phyloP scores from a whole-genome alignment of 2,329 filamentous ascomycete genomes.

The Colletotrichum theobromicola region DNA sequence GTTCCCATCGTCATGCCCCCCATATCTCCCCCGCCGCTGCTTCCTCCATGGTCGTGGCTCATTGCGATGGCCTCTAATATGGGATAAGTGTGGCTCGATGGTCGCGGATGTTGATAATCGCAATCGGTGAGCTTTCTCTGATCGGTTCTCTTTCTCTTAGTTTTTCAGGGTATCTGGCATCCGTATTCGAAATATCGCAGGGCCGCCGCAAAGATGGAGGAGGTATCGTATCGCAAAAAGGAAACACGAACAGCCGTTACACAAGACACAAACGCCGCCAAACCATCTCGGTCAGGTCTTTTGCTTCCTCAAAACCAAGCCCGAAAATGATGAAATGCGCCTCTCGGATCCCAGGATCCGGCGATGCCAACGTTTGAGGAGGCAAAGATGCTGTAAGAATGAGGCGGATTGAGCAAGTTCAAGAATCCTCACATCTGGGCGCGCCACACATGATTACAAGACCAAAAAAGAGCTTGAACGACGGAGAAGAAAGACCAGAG shows the following conservation, averaged over 20 bases:
- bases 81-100: background rate
- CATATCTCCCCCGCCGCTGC: background rate
- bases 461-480: background rate
- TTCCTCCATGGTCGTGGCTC: conserved; percentile 25
- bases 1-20: conserved; percentile 33
- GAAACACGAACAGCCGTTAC: background rate
- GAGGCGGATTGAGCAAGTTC: conserved; percentile 26
- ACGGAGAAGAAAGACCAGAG: background rate
- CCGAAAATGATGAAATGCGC: background rate
- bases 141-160: rapidly evolving
- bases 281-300: background rate
- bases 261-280: background rate
- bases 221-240: background rate
- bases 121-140: rapidly evolving
- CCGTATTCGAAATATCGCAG: background rate
- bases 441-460: background rate
- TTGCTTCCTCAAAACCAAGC: background rate
- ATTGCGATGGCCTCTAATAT: background rate
- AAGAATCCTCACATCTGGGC: conserved; percentile 5
- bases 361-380: background rate
- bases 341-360: background rate
- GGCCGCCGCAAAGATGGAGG: background rate
- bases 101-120: background rate
- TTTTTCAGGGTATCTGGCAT: rapidly evolving
- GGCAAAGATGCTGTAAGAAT: background rate